phyloP scores from a whole-genome alignment of 495 filamentous ascomycete genomes.

The Niebla homalea region DNA sequence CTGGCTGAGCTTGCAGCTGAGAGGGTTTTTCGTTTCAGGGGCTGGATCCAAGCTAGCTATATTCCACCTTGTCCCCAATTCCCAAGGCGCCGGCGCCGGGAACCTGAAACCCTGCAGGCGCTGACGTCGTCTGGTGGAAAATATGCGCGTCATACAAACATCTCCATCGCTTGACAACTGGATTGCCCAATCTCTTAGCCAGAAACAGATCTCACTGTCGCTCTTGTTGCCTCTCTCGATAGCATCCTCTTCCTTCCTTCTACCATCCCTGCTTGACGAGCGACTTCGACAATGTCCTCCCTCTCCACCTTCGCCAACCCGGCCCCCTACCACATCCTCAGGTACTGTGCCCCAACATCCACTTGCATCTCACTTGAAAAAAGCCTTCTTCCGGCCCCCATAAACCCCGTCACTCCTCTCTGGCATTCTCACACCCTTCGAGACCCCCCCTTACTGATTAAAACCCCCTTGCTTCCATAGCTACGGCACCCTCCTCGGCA shows the following conservation, averaged over 20 bases:
- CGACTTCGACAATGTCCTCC: constrained; percentile 27
- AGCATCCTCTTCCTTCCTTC: neutral
- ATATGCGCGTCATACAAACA: no score
- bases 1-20: no score
- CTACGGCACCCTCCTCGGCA: constrained; percentile 68
- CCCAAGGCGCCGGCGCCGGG: no score
- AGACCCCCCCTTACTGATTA: neutral
- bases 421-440: no score
- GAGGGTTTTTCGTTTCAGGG: no score
- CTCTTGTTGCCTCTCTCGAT: neutral
- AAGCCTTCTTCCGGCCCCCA: constrained; percentile 22
- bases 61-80: no score
- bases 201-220: neutral
- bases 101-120: no score
- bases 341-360: constrained; percentile 32
- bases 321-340: constrained; percentile 65
- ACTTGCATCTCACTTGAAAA: constrained; percentile 52
- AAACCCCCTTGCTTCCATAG: constrained; percentile 32
- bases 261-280: neutral
- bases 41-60: no score
- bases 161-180: no score
- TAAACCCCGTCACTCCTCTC: neutral
- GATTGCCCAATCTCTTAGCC: neutral
- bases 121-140: no score
- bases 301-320: constrained; percentile 39